Conservation (phyloP, 768 basidiomycete species). For the Boletus rubroflammeus region DNA sequence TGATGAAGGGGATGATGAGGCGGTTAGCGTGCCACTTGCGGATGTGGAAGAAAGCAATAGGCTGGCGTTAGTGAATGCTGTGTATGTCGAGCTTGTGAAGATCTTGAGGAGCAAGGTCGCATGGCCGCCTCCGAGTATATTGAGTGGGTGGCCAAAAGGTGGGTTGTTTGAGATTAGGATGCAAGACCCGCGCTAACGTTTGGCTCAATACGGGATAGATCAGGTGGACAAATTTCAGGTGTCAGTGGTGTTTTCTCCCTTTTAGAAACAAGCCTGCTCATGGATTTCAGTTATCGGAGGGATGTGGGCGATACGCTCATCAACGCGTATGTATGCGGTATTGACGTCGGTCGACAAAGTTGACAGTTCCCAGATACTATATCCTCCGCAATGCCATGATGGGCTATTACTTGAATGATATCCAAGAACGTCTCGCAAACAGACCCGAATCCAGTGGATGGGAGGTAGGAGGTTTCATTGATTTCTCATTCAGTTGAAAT, state of each 20-base stretch:
- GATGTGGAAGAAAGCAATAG: constrained; percentile 35
- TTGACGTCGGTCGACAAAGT: not conserved
- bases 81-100: constrained; percentile 76
- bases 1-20: constrained; percentile 36
- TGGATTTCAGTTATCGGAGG: constrained; percentile 60
- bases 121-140: constrained; percentile 53
- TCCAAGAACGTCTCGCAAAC: constrained; percentile 50
- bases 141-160: constrained; percentile 69
- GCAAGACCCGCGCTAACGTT: constrained; percentile 1
- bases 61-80: constrained; percentile 60
- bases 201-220: constrained; percentile 41
- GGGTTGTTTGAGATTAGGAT: constrained; percentile 12
- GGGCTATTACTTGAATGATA: constrained; percentile 59
- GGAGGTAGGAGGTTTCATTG: constrained; percentile 54
- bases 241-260: constrained; percentile 39
- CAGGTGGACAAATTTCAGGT: constrained; percentile 76
- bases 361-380: constrained; percentile 60
- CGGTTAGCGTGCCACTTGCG: constrained; percentile 14
- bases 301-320: constrained; percentile 87
- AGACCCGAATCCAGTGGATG: constrained; percentile 51
- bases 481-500: not conserved
- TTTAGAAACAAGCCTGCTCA: not conserved
- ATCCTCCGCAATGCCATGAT: constrained; percentile 84
- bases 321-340: constrained; percentile 61
- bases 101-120: constrained; percentile 69